Conservation (phyloP, 768 basidiomycete genomes). For the Phylloporus sp. region DNA sequence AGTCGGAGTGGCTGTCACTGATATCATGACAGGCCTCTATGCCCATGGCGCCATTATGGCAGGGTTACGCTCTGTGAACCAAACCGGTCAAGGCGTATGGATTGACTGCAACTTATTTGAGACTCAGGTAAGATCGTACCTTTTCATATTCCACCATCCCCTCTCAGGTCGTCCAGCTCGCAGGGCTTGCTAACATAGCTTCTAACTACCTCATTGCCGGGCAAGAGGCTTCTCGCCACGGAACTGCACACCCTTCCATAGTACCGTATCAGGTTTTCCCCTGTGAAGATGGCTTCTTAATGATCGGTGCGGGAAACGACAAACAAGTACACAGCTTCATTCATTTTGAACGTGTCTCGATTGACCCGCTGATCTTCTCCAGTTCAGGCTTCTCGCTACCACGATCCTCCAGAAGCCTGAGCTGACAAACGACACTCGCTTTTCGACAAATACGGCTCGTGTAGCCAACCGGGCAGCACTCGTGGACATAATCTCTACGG, state of each 20-base stretch:
- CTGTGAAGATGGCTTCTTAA: conserved; percentile 81
- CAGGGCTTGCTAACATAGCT: conserved; percentile 87
- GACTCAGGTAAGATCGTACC: conserved; percentile 56
- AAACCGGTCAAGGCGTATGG: conserved; percentile 84
- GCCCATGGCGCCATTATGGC: conserved; percentile 93
- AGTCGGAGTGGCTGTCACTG: conserved; percentile 93
- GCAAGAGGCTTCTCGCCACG: conserved; percentile 76
- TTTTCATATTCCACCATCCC: neutral
- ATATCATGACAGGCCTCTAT: conserved; percentile 83
- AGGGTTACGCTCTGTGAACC: conserved; percentile 71
- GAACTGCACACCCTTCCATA: conserved; percentile 92
- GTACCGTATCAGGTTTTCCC: conserved; percentile 92
- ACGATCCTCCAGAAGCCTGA: conserved; percentile 58
- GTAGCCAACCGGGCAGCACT: conserved; percentile 73
- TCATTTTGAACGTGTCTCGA: neutral
- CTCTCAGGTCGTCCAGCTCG: conserved; percentile 48
- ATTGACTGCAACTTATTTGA: conserved; percentile 94
- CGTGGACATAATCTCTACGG: conserved; percentile 59
- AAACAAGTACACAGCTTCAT: conserved; percentile 58
- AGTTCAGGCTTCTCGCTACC: conserved; percentile 69
- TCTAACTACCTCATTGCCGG: conserved; percentile 89
- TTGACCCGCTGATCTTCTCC: conserved; percentile 10
- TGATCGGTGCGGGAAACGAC: conserved; percentile 93
- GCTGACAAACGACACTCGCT: conserved; percentile 57
- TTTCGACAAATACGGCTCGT: conserved; percentile 67